Evolutionary conservation across 768 basidiomycete species (phyloP), one percentile per base, ranked within the genome.

Genomic region (Boletus tylopilopsis): DNA sequence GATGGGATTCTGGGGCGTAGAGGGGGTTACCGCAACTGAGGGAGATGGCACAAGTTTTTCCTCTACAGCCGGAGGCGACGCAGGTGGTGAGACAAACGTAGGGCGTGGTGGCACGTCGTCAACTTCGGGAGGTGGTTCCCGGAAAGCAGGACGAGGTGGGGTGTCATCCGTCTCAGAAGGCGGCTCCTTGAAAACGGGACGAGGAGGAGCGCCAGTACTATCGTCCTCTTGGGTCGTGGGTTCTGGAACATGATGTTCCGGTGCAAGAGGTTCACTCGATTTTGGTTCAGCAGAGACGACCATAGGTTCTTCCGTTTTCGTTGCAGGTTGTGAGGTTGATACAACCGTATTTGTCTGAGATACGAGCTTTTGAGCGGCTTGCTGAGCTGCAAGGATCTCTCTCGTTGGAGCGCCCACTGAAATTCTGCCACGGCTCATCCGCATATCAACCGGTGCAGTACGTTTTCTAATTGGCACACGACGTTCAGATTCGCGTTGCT

Each of bases 381-480:
- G 79, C 61, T 91, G 85, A 30, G 81, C 83, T 13, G 81, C 82
- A 16, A 91, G 76, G 13, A 90, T 71, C 51, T 90, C 84, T 52
- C 81, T 76, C 3, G 81, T 71, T 53, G 92, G 86, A 4, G 78
- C 77, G 22, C 84, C 87, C 4, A 80, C 76, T 3, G 87, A 85
- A 46, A 95, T 81, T 48, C 78, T 78, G 56, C 82, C 81, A 54
- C 93, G 78, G 56, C 85, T 91, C 66, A 91, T 76, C 40, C 93
- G 85, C 83, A 94, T 86, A 66, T 96, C 94, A 39, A 94, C 72
- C 0, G 85, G 85, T 0, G 87, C 86, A 3, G 94, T 95, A 46
- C 90, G 87, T 62, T 94, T 94, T 35, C 93, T 78, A 21, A 84
- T 63, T 12, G 90, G 94, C 38, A 89, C 75, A 52, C 84, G 89